Conservation (phyloP, 2,329 filamentous ascomycete species). For the Exserohilum turcica region DNA sequence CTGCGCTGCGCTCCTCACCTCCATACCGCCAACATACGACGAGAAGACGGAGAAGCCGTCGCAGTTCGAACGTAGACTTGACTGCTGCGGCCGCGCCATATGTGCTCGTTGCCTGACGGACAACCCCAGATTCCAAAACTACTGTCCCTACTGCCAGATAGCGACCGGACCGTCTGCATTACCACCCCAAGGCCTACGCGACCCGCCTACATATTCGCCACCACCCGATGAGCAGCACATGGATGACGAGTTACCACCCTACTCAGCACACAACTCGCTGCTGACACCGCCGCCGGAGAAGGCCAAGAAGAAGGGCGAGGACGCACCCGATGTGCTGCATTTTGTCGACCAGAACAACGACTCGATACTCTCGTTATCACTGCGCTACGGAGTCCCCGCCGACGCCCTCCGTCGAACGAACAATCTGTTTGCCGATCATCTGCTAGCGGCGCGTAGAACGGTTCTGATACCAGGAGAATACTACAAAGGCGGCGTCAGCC, state of each 20-base stretch:
- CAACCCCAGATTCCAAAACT: constrained; percentile 69
- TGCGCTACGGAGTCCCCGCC: constrained; percentile 72
- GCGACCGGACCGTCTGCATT: constrained; percentile 64
- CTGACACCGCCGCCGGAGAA: constrained; percentile 41
- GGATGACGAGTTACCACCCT: constrained; percentile 53
- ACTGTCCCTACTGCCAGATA: constrained; percentile 79
- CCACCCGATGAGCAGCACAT: constrained; percentile 44
- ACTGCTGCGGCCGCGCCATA: constrained; percentile 73
- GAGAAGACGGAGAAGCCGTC: constrained; percentile 66
- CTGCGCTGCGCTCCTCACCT: constrained; percentile 66
- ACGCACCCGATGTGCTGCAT: constrained; percentile 70
- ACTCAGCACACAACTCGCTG: constrained; percentile 44
- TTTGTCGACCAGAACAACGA: constrained; percentile 74
- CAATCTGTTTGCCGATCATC: constrained; percentile 71
- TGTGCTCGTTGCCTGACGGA: constrained; percentile 72
- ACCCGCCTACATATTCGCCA: constrained; percentile 69
- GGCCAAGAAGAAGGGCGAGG: constrained; percentile 29
- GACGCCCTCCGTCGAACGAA: constrained; percentile 68
- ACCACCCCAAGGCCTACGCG: constrained; percentile 65
- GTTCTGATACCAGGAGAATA: constrained; percentile 72
- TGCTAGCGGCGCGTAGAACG: constrained; percentile 71
- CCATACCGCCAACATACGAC: constrained; percentile 58
- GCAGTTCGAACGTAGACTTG: constrained; percentile 64
- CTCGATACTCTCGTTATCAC: constrained; percentile 68
- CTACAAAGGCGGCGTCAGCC: constrained; percentile 68